A percentile compares a stretch with the other conserved stretches of the same genome.
phyloP scores from a whole-genome alignment of 1,284 basidiomycete species.

The Cryptococcus jaspeensis region DNA sequence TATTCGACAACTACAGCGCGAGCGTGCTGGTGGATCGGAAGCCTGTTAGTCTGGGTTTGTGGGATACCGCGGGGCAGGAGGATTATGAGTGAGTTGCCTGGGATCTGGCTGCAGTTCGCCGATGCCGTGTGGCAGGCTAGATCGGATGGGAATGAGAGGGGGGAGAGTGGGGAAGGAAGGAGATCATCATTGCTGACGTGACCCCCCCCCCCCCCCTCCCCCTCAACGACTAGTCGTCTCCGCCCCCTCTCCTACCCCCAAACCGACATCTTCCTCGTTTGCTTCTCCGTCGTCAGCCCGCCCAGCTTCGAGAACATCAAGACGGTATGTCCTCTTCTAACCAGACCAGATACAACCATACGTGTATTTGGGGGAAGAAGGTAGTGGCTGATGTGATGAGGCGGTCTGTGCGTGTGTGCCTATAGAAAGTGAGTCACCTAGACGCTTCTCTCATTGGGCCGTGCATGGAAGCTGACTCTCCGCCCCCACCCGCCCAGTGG shows the following conservation, averaged over 20 bases:
- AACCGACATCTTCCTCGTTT: conserved; percentile 98
- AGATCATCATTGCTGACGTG: neutral
- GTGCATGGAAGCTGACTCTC: too few relatives aligned
- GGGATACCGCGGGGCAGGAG: conserved; percentile 88
- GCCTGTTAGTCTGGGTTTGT: conserved; percentile 64
- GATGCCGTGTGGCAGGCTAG: neutral
- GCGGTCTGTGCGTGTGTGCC: neutral
- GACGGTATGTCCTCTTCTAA: conserved; percentile 52
- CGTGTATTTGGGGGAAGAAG: too few relatives aligned
- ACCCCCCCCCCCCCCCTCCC: neutral
- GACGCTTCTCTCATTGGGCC: too few relatives aligned
- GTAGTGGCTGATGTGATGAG: neutral
- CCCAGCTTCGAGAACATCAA: conserved; percentile 82
- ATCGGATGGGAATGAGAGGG: neutral
- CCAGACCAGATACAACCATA: too few relatives aligned
- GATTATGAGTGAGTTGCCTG: conserved; percentile 61
- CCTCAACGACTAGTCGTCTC: conserved; percentile 68
- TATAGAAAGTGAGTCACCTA: conserved; percentile 66
- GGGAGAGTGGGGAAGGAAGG: too few relatives aligned
- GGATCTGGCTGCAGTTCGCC: too few relatives aligned
- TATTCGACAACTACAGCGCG: conserved; percentile 52
- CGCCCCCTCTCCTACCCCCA: conserved; percentile 98
- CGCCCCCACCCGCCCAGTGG: conserved; percentile 72
- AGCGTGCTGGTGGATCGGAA: conserved; percentile 93
- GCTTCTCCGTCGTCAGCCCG: conserved; percentile 95